These are phyloP conservation scores for Teunomyces aglyptinius DNA, from an alignment of 805 yeast species.

Conservation along the genomic window DNA sequence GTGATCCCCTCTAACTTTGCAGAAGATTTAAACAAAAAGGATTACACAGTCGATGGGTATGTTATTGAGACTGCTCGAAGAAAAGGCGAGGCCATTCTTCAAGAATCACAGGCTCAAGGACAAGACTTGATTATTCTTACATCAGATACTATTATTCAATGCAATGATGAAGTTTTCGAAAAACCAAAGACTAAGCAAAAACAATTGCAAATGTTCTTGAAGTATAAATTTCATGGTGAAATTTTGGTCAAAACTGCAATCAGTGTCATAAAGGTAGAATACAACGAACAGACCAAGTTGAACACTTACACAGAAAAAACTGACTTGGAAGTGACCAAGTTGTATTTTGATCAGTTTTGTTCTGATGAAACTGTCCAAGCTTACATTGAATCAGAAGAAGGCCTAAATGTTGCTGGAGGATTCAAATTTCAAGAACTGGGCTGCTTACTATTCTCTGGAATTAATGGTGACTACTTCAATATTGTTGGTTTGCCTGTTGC, in stretches of 20 bases:
- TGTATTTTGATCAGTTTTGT: constrained; percentile 47
- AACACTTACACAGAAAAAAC: background rate
- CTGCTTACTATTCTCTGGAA: constrained; percentile 55
- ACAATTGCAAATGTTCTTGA: constrained; percentile 30
- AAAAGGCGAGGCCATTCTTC: constrained; percentile 65
- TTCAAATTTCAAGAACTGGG: constrained; percentile 79
- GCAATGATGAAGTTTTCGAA: constrained; percentile 63
- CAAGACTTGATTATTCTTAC: constrained; percentile 40
- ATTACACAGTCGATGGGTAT: constrained; percentile 49
- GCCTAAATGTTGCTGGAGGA: constrained; percentile 86
- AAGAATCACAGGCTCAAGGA: constrained; percentile 29
- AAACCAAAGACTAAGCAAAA: constrained; percentile 54
- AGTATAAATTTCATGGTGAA: constrained; percentile 18
- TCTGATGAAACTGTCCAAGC: constrained; percentile 55
- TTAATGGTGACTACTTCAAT: constrained; percentile 81
- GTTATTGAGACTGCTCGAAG: constrained; percentile 66
- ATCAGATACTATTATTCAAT: constrained; percentile 78
- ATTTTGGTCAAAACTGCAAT: constrained; percentile 37
- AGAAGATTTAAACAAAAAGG: constrained; percentile 66
- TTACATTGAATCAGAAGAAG: constrained; percentile 74
- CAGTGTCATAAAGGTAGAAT: constrained; percentile 18
- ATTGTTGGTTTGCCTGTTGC: constrained; percentile 84
- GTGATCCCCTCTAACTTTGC: constrained; percentile 67
- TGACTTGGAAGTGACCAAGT: constrained; percentile 35
- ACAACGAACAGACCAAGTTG: constrained; percentile 6